Percentiles rank a stretch among this genome's conserved stretches.
Conservation (phyloP, 306 rosid species). For the Purshia tridentata region DNA sequence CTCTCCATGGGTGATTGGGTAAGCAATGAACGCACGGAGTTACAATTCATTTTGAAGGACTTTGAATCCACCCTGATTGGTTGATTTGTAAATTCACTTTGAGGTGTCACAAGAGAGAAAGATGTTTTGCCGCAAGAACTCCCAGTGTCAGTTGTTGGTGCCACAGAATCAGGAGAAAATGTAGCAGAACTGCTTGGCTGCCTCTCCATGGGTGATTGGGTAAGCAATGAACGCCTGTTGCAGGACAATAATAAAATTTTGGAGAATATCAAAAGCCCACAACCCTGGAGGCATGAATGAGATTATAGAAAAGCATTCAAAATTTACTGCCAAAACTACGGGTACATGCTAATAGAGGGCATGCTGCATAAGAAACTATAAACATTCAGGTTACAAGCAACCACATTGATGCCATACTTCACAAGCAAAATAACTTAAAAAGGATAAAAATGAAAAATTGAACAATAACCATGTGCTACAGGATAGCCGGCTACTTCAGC, state of each 20-base stretch:
- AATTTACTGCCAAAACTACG: neutral
- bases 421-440: no score
- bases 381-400: neutral
- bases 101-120: slow-evolving; percentile 38
- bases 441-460: neutral
- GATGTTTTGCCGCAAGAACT: slow-evolving; percentile 40
- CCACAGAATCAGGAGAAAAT: slow-evolving; percentile 43
- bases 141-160: slow-evolving; percentile 42
- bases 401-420: no score
- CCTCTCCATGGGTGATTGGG: slow-evolving; percentile 64
- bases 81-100: slow-evolving; percentile 27
- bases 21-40: no score
- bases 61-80: slow-evolving; percentile 36
- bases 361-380: neutral
- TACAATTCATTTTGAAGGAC: slow-evolving; percentile 30
- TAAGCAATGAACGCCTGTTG: slow-evolving; percentile 92
- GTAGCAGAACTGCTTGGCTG: slow-evolving; percentile 31
- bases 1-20: slow-evolving; percentile 68
- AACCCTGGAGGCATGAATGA: neutral
- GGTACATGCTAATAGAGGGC: no score
- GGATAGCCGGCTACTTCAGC: neutral
- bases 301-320: no score
- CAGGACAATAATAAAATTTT: neutral
- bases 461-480: neutral
- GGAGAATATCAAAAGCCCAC: neutral